Evolutionary conservation across 2,329 filamentous ascomycete genomes (phyloP), one percentile per base, ranked within the genome.

Genomic region (Neospermospora avenae): DNA sequence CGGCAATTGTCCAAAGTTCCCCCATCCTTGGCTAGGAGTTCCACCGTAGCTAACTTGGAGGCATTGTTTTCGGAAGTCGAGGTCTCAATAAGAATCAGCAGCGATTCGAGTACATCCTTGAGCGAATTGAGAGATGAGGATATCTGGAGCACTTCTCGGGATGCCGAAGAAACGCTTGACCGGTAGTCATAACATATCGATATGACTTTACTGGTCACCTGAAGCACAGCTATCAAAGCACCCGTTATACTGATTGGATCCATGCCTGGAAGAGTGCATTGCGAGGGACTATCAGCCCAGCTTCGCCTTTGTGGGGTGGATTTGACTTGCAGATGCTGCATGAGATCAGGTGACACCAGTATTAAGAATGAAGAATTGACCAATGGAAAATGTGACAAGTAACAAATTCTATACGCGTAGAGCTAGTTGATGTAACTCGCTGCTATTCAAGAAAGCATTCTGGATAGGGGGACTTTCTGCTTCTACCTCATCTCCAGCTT

Each of bases 111-210:
- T 2, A 64, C 57, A 14, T 63, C 58, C 41, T 58, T 62, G 20
- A 69, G 55, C 3, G 58, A 54, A 28, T 61, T 65, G 39, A 69
- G 60, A 42, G 63, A 59, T 20, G 64, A 60, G 14, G 61, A 55
- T 34, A 68, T 65, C 24, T 60, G 60, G 22, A 65, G 45, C 13
- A 62, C 58, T 49, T 67, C 67, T 13, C 58, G 54, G 0, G 62
- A 63, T 13, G 65, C 56, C 4, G 61, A 46, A 22, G 59, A 53
- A 11, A 60, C 55, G 3, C 66, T 63, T 34, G 60, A 53, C 10
- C 67, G 63, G 44, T 69, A 69, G 48, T 67, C 60, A 28, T 69
- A 69, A 24, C 64, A 67, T 20, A 64, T 62, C 6, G 63, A 63
- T 39, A 66, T 67, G 3, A 69, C 18, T 0, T 61, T 57, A 2